These are phyloP conservation scores for Camillea tinctor DNA, from an alignment of 2,329 filamentous ascomycete species.

Conservation along the genomic window DNA sequence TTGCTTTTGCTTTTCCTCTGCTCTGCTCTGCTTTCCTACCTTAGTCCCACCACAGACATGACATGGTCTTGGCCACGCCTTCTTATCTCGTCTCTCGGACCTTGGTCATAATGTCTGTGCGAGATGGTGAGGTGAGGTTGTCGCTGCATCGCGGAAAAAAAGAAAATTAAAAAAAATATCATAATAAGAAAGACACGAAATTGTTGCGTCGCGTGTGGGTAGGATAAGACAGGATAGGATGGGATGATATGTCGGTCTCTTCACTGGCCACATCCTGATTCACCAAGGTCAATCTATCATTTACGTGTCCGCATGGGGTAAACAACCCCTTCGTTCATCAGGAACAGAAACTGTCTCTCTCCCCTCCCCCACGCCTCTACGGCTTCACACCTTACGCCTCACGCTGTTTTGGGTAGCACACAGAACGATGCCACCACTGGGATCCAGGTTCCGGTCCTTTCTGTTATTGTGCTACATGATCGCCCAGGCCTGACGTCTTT, in stretches of 20 bases:
- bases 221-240: too few species aligned
- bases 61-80: neutral
- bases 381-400: too few species aligned
- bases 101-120: neutral
- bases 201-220: neutral
- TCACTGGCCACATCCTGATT: neutral
- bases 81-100: neutral
- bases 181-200: neutral
- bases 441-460: neutral
- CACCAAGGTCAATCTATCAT: neutral
- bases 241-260: neutral
- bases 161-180: neutral
- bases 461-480: neutral
- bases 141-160: neutral
- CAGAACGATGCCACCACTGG: neutral
- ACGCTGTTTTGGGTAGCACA: neutral
- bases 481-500: neutral
- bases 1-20: neutral
- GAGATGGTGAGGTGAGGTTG: neutral
- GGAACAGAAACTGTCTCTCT: neutral
- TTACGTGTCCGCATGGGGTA: neutral
- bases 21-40: neutral
- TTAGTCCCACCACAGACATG: neutral
- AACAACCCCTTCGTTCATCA: neutral
- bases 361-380: too few species aligned